These are phyloP conservation scores for Stygiomarasmius scandens DNA, from an alignment of 1,284 basidiomycete species.

Conservation along the genomic window DNA sequence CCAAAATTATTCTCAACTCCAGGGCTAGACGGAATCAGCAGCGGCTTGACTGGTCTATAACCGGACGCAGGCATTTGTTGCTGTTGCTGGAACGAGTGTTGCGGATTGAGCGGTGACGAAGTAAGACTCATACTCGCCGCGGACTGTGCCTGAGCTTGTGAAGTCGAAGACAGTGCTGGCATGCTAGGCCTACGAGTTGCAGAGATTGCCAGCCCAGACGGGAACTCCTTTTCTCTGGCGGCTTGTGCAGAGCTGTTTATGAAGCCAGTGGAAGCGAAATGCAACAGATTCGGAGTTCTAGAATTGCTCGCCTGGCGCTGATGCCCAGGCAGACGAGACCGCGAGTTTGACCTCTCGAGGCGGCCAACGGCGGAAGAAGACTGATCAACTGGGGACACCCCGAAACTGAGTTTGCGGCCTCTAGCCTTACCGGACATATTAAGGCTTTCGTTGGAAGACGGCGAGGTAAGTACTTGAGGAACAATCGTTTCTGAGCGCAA, in stretches of 20 bases:
- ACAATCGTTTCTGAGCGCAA: too few relatives aligned
- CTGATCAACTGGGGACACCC: constrained; percentile 27
- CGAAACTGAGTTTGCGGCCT: constrained; percentile 14
- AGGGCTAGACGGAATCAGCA: background rate
- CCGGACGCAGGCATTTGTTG: background rate
- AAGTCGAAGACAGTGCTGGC: constrained; percentile 23
- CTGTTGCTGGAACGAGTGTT: background rate
- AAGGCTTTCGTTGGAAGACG: constrained; percentile 17
- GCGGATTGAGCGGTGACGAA: background rate
- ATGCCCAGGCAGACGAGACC: constrained; percentile 19
- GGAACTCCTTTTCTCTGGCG: constrained; percentile 18
- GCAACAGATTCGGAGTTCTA: constrained; percentile 11
- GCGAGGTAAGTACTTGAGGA: constrained; percentile 9
- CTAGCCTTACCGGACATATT: background rate
- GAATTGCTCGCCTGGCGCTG: constrained; percentile 2
- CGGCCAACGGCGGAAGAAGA: constrained; percentile 22
- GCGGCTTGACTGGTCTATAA: background rate
- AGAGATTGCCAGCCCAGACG: constrained; percentile 9
- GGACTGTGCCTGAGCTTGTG: background rate
- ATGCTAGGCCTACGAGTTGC: constrained; percentile 31
- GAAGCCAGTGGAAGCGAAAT: constrained; percentile 12
- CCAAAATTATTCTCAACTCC: background rate
- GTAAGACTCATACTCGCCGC: background rate
- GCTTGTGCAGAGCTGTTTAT: constrained; percentile 12
- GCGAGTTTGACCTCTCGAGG: constrained; percentile 6